Percentiles rank a stretch among this genome's conserved stretches.
Evolutionary conservation across 2,329 filamentous ascomycete genomes (phyloP).

Genomic region (Penicillium italicum): DNA sequence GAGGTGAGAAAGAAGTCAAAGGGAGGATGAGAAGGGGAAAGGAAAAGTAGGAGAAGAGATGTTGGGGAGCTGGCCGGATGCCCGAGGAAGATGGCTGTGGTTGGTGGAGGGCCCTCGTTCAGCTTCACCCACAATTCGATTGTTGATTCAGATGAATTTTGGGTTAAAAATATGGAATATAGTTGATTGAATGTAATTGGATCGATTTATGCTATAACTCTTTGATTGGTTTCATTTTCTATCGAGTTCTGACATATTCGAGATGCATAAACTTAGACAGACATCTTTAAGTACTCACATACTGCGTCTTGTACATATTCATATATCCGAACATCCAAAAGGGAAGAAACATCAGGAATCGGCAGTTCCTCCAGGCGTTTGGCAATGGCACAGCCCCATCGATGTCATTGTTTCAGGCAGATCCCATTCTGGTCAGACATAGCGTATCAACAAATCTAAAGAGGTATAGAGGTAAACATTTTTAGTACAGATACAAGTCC

Average conservation of each 20-base stretch:
- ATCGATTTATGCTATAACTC: neutral
- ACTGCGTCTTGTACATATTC: neutral
- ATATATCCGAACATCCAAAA: neutral
- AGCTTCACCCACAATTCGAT: conserved; percentile 24
- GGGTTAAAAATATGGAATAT: neutral
- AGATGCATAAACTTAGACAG: neutral
- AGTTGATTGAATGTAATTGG: neutral
- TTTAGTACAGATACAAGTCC: neutral
- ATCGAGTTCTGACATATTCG: neutral
- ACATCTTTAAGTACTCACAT: neutral
- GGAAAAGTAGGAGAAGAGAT: conserved; percentile 20
- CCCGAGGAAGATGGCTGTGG: conserved; percentile 21
- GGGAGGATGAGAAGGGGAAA: conserved; percentile 23
- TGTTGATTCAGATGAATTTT: conserved; percentile 8
- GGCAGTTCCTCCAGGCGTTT: neutral
- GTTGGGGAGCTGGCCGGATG: conserved; percentile 23
- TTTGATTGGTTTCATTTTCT: neutral
- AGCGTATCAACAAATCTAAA: neutral
- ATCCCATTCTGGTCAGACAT: neutral
- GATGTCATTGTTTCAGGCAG: neutral
- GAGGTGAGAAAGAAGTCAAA: conserved; percentile 24
- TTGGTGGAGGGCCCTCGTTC: conserved; percentile 23
- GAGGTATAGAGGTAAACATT: neutral
- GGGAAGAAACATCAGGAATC: neutral
- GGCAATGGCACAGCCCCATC: conserved; percentile 19